Base-by-base conservation (phyloP, 495 filamentous ascomycete genomes). In the Penicillium longicatenatum region DNA sequence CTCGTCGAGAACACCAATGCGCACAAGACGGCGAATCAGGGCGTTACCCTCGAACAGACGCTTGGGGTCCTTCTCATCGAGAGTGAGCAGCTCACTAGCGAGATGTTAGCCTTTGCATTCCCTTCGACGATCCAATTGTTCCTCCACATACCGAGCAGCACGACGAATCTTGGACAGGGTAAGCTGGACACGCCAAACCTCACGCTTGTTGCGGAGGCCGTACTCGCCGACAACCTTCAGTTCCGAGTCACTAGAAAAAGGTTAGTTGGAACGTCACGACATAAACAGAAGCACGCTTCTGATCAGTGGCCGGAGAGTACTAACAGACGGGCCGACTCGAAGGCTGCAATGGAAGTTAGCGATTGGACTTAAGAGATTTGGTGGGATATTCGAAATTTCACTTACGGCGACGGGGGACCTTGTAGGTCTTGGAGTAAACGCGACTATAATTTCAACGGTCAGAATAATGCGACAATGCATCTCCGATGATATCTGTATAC, bases 21-120 rank as follows among this genome's bases (percentile, higher is more conserved):
- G 95, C 69, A 98, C 95, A 56, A 98, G 92, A 87, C 94, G 94
- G 74, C 94, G 95, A 89, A 98, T 98, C 74, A 98, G 85, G 76
- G 94, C 94, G 80, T 98, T 98, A 78, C 94, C 94, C 85, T 98
- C 94, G 86, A 98, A 98, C 66, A 98, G 92, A 80, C 94, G 92
- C 86, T 98, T 98, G 73, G 94, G 94, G 84, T 98, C 95, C 82
- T 98, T 98, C 85, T 98, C 94, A 72, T 98, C 94, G 77, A 98
- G 90, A 69, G 94, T 98, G 79, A 98, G 89, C 74, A 98, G 92
- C 83, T 97, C 90, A 94, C 92, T 97, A 54, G 70, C 24, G 29
- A 35, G 24, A 33, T 20, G 47, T 64, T 66, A 64, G 70, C 30
- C 24, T 1, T 17, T 37, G 54, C 12, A 16, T 52, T 50, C 22